Percentiles rank a stretch among this genome's conserved stretches.
Conservation (phyloP, 805 yeast species). For the Candida succiphila region DNA sequence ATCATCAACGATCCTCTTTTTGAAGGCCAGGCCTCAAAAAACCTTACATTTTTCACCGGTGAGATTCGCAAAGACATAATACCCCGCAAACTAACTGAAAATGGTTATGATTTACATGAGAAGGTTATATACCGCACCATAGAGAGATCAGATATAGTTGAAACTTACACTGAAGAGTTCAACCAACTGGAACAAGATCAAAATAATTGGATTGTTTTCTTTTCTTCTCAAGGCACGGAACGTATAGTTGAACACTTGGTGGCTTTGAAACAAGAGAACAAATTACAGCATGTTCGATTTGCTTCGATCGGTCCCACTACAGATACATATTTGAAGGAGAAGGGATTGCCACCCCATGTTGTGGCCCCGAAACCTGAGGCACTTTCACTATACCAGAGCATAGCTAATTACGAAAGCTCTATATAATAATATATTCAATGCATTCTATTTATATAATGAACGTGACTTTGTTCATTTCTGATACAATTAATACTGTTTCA, state of each 20-base stretch:
- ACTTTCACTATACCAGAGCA: conserved; percentile 34
- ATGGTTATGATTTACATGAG: conserved; percentile 42
- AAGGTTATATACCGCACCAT: conserved; percentile 62
- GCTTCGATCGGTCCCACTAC: conserved; percentile 96
- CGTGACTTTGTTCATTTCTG: conserved; percentile 53
- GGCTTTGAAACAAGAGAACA: conserved; percentile 12
- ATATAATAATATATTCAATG: background rate
- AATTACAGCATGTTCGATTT: conserved; percentile 25
- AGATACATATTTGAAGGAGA: conserved; percentile 41
- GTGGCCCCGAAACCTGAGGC: conserved; percentile 74
- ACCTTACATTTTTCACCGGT: conserved; percentile 67
- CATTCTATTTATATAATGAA: conserved; percentile 39
- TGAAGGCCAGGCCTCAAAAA: conserved; percentile 11
- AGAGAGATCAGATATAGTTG: conserved; percentile 34
- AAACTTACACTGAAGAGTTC: conserved; percentile 14
- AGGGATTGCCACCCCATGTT: conserved; percentile 47
- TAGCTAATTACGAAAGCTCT: conserved; percentile 8
- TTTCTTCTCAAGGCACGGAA: conserved; percentile 85
- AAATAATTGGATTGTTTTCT: conserved; percentile 67
- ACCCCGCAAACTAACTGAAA: conserved; percentile 43
- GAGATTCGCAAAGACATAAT: conserved; percentile 74
- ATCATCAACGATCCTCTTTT: conserved; percentile 32
- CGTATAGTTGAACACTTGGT: conserved; percentile 38
- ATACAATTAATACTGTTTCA: conserved; percentile 62
- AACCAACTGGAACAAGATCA: conserved; percentile 14